phyloP scores from a whole-genome alignment of 2,329 filamentous ascomycete genomes.

The Xylariaceae sp. region DNA sequence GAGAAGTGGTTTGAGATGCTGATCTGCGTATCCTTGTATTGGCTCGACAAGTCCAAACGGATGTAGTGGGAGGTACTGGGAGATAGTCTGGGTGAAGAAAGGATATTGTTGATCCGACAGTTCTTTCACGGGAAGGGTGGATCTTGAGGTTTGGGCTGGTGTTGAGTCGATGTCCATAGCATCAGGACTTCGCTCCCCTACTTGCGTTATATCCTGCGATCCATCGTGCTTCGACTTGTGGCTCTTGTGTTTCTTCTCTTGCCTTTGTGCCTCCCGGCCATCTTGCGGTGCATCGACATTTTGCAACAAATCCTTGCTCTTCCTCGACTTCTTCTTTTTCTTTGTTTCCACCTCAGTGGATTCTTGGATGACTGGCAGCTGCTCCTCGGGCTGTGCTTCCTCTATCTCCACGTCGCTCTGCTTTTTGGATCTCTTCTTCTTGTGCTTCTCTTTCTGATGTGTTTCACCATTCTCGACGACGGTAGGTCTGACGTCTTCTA shows the following conservation, averaged over 20 bases:
- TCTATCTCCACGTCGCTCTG: background rate
- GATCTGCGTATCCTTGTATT: slow-evolving; percentile 65
- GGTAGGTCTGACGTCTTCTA: background rate
- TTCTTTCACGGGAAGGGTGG: slow-evolving; percentile 6
- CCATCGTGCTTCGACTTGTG: slow-evolving; percentile 8
- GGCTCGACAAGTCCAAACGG: slow-evolving; percentile 67
- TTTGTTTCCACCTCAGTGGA: slow-evolving; percentile 20
- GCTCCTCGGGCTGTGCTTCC: slow-evolving; percentile 2
- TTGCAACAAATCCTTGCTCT: slow-evolving; percentile 17
- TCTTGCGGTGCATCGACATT: background rate
- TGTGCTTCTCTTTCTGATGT: slow-evolving; percentile 32
- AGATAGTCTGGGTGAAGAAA: slow-evolving; percentile 74
- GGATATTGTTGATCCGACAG: slow-evolving; percentile 52
- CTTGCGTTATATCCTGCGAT: slow-evolving; percentile 3
- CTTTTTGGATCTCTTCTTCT: slow-evolving; percentile 14
- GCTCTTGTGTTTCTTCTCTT: slow-evolving; percentile 19
- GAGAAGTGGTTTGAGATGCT: slow-evolving; percentile 70
- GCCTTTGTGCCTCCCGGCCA: background rate
- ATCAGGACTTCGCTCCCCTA: slow-evolving; percentile 21
- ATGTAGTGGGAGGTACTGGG: slow-evolving; percentile 73
- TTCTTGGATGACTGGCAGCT: slow-evolving; percentile 4
- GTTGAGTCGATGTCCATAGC: slow-evolving; percentile 36
- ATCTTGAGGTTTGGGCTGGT: slow-evolving; percentile 14
- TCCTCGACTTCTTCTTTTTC: slow-evolving; percentile 40
- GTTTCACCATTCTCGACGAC: slow-evolving; percentile 28